These are phyloP conservation scores for Thielaviopsis euricoi DNA, from an alignment of 2,329 filamentous ascomycete species.

Conservation along the genomic window DNA sequence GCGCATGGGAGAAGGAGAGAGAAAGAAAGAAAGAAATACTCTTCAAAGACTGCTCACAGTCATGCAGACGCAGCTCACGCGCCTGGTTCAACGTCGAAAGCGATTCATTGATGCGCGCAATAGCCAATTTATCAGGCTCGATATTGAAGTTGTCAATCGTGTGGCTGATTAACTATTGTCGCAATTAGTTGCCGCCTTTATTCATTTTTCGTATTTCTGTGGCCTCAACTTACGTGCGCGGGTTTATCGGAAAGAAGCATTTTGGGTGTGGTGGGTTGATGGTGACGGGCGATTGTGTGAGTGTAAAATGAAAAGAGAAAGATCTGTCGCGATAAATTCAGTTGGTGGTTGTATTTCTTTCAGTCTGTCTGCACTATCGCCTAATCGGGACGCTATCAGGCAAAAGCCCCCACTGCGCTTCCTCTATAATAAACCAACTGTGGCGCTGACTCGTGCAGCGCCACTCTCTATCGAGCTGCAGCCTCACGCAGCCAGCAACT, in stretches of 20 bases:
- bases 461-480: not conserved
- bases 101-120: conserved; percentile 71
- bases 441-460: not conserved
- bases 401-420: not conserved
- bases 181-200: not conserved
- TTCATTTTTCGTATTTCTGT: not conserved
- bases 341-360: not conserved
- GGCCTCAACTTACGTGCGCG: conserved; percentile 46
- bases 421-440: not conserved
- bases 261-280: conserved; percentile 21
- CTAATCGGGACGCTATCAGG: conserved; percentile 1
- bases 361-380: not conserved
- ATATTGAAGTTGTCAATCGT: conserved; percentile 95
- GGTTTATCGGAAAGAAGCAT: conserved; percentile 95
- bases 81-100: conserved; percentile 70
- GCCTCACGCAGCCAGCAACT: not conserved
- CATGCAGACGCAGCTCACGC: conserved; percentile 59
- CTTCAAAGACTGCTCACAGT: conserved; percentile 50
- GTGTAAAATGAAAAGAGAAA: too few relatives aligned
- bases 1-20: not conserved
- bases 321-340: not conserved
- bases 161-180: conserved; percentile 63
- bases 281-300: too few relatives aligned
- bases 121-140: conserved; percentile 65
- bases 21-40: conserved; percentile 21